phyloP scores from a whole-genome alignment of 148 eudicot genomes.

The Pouteria glomerata region DNA sequence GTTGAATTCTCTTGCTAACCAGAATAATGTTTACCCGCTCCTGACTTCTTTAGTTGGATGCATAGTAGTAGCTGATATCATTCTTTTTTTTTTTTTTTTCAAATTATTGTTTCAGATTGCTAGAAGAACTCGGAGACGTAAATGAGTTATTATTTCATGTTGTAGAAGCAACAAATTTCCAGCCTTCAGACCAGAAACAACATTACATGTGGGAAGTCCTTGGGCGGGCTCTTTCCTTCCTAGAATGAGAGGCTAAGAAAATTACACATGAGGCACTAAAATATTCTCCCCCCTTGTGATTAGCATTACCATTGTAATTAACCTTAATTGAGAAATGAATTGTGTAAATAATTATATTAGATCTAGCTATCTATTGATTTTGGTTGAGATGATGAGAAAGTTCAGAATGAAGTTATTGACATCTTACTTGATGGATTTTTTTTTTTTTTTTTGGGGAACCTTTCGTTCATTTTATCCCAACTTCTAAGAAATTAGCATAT shows the following conservation, averaged over 20 bases:
- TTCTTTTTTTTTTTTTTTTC: background rate
- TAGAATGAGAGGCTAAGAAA: too few relatives aligned
- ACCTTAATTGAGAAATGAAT: background rate
- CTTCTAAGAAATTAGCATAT: too few relatives aligned
- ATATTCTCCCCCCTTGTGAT: background rate
- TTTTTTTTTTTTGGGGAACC: too few relatives aligned
- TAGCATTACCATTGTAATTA: background rate
- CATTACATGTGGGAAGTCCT: background rate
- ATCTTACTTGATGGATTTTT: background rate
- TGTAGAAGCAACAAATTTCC: background rate
- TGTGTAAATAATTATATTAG: background rate
- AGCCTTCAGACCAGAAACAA: background rate
- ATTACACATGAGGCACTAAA: background rate
- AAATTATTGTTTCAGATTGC: slow-evolving; percentile 41
- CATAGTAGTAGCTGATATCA: background rate
- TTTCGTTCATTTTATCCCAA: too few relatives aligned
- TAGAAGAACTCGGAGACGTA: slow-evolving; percentile 42
- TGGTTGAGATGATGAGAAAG: background rate
- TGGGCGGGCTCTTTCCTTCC: background rate
- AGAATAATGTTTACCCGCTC: background rate
- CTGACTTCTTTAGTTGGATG: background rate
- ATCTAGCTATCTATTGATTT: background rate
- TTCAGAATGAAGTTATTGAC: background rate
- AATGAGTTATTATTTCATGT: slow-evolving; percentile 15
- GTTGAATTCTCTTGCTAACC: background rate